Base-by-base conservation (phyloP, 2,329 filamentous ascomycete genomes). In the Orbilia quercus region DNA sequence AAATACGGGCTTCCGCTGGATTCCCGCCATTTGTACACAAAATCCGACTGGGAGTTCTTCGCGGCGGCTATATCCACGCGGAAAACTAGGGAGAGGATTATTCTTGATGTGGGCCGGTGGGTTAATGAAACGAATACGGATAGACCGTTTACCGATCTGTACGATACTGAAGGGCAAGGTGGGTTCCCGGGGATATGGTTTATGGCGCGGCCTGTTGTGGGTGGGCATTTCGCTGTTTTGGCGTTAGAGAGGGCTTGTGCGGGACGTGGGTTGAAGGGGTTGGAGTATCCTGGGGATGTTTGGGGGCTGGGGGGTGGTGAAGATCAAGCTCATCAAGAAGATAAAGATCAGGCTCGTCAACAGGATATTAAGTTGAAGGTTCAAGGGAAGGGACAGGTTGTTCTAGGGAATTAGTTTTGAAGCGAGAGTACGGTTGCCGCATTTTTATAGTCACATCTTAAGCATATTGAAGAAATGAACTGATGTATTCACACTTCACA, bases 11-110 rank as follows among this genome's bases (percentile, higher is more conserved):
- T 96, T 2, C 91, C 92, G 0, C 85, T 96, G 6, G 92, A 96
- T 80, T 90, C 86, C 76, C 87, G 92, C 45, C 91, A 95, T 80
- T 80, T 94, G 1, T 95, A 95, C 80, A 90, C 91, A 34, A 96
- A 96, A 82, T 92, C 89, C 28, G 92, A 96, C 81, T 96, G 92
- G 92, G 89, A 95, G 77, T 92, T 96, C 80, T 93, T 95, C 80
- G 90, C 91, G 0, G 91, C 92, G 50, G 90, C 91, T 1, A 89
- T 96, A 3, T 87, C 91, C 2, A 88, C 87, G 76, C 85, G 86
- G 79, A 82, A 84, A 67, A 90, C 90, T 1, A 85, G 91, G 60
- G 84, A 85, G 1, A 87, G 90, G 79, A 92, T 96, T 55, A 82
- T 95, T 36, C 85, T 91, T 71, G 86, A 87, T 16, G 89, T 95